These are phyloP conservation scores for Pleurotus giganteus DNA, from an alignment of 768 basidiomycete species.

Conservation along the genomic window DNA sequence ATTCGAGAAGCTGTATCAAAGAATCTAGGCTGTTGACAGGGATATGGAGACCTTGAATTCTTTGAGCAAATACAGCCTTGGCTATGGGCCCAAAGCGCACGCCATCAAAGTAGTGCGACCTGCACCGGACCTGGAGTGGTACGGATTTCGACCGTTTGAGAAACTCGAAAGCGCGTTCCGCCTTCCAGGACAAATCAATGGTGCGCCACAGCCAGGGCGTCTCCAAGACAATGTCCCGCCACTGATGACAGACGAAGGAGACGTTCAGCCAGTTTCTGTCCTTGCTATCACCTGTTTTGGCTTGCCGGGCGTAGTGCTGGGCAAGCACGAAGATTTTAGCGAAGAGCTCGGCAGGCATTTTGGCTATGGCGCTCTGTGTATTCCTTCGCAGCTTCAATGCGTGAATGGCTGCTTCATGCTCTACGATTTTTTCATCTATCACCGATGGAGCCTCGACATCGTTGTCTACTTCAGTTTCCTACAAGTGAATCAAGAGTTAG, in stretches of 20 bases:
- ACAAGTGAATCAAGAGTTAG: no score
- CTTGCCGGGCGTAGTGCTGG: background rate
- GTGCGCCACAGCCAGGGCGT: background rate
- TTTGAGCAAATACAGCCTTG: background rate
- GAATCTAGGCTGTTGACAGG: background rate
- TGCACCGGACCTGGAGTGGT: background rate
- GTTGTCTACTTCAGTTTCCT: no score
- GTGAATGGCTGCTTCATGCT: background rate
- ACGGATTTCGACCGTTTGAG: constrained; percentile 1
- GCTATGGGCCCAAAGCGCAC: background rate
- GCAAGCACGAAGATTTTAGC: background rate
- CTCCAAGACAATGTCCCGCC: background rate
- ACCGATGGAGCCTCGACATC: background rate
- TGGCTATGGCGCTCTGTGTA: background rate
- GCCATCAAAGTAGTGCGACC: background rate
- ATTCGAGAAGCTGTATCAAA: background rate
- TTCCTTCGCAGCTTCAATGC: background rate
- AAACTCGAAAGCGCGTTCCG: background rate
- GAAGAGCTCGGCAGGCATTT: background rate
- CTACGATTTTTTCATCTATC: background rate
- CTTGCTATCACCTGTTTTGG: no score
- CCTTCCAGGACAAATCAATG: background rate
- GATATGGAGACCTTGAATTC: background rate
- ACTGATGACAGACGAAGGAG: background rate
- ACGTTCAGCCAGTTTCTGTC: constrained; percentile 2